Percentiles rank a stretch among this genome's conserved stretches.
phyloP scores from a whole-genome alignment of 768 basidiomycete species.

The Suillus variegatus region DNA sequence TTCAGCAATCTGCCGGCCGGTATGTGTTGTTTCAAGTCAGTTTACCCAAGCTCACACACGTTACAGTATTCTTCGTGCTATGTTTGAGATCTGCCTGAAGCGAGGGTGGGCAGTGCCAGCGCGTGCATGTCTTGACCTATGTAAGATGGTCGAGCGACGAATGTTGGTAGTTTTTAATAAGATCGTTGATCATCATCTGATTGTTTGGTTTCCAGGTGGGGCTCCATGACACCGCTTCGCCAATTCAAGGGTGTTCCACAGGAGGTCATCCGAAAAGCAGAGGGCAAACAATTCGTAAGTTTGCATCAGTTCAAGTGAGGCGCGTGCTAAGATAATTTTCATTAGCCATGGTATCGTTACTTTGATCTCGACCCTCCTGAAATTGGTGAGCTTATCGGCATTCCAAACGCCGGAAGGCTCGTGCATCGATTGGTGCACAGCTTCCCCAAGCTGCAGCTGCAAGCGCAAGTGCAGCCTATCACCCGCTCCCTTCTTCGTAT shows the following conservation, averaged over 20 bases:
- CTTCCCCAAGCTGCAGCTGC: constrained; percentile 95
- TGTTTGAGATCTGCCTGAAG: constrained; percentile 97
- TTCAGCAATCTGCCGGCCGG: constrained; percentile 96
- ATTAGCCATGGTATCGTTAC: constrained; percentile 92
- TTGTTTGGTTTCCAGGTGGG: constrained; percentile 65
- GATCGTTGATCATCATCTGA: neutral
- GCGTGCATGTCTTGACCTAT: constrained; percentile 86
- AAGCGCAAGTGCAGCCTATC: constrained; percentile 96
- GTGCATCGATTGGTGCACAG: constrained; percentile 93
- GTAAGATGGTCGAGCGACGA: constrained; percentile 92
- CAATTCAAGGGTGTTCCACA: constrained; percentile 92
- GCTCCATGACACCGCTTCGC: constrained; percentile 94
- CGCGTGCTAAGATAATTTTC: constrained; percentile 7
- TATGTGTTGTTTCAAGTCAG: constrained; percentile 29
- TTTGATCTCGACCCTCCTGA: constrained; percentile 92
- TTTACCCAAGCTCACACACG: constrained; percentile 6
- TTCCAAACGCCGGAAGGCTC: constrained; percentile 89
- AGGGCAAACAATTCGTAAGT: constrained; percentile 95
- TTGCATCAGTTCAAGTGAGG: neutral
- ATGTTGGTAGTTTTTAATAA: constrained; percentile 51
- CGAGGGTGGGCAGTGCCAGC: constrained; percentile 98
- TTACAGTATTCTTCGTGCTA: constrained; percentile 85
- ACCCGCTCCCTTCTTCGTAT: constrained; percentile 91
- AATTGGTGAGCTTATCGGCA: constrained; percentile 92
- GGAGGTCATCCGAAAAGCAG: constrained; percentile 87